Evolutionary conservation across 495 filamentous ascomycete species (phyloP), one percentile per base, ranked within the genome.

Genomic region (Penicillium roqueforti): DNA sequence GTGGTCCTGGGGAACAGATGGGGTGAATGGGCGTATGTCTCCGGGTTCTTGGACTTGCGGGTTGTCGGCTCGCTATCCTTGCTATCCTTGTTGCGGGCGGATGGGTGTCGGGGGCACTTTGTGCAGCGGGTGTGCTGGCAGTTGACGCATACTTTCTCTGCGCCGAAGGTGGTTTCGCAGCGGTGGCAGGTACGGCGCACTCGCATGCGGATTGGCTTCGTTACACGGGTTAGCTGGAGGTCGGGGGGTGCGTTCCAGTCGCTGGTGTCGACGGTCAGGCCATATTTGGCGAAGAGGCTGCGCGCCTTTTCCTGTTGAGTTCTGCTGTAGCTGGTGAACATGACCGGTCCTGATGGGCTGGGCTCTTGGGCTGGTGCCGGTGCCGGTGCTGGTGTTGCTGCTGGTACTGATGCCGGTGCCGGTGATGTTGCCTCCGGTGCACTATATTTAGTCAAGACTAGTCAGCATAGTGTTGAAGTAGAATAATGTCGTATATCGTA

Each of bases 181-280:
- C 79, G 80, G 65, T 95, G 89, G 62, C 89, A 95, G 51, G 77
- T 83, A 48, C 88, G 86, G 59, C 89, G 92, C 32, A 96, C 86
- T 29, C 92, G 83, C 87, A 97, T 95, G 57, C 90, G 87, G 56
- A 96, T 89, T 16, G 88, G 83, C 70, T 92, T 95, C 66, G 92
- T 84, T 16, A 96, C 85, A 23, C 92, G 87, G 43, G 84, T 71
- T 19, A 84, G 77, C 47, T 84, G 78, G 28, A 75, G 72, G 53
- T 82, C 79, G 54, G 70, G 67, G 39, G 78, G 70, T 41, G 75
- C 71, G 58, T 80, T 81, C 85, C 84, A 88, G 66, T 90, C 87
- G 54, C 77, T 80, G 11, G 83, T 79, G 58, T 88, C 82, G 32
- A 90, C 74, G 46, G 82, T 83, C 56, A 92, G 58, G 37, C 85